Base-by-base conservation (phyloP, 2,329 filamentous ascomycete species). In the Trichoderma sp. region DNA sequence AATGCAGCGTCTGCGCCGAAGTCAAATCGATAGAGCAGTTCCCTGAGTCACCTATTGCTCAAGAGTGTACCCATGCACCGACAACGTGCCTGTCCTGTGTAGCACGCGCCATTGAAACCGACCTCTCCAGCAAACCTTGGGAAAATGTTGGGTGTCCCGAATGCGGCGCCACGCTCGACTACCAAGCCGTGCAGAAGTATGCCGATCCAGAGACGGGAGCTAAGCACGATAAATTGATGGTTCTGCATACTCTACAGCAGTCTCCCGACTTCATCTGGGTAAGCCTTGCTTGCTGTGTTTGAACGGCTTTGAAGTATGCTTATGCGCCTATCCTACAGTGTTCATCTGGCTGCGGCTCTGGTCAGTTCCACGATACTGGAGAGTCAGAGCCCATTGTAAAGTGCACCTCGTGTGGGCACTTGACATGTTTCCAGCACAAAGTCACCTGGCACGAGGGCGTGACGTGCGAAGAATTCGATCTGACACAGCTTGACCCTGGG, bases 381-480 rank as follows among this genome's bases (percentile, higher is more conserved):
- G 19, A 10, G 7, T 28, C 41, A 15, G 24, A 63, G 26, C 60
- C 50, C 17, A 63, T 63, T 4, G 51, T 63, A 7, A 63, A 21
- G 26, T 63, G 60, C 51, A 56, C 7, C 50, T 63, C 41, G 4
- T 63, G 60, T 21, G 41, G 47, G 34, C 24, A 56, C 28, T 26
- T 63, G 50, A 47, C 60, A 9, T 63, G 60, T 39, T 63, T 56
- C 12, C 43, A 47, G 3, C 60, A 63, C 14, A 56, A 54, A 14
- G 51, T 48, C 7, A n/a, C 60, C 7, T 63, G 60, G 60, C 60
- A 63, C 6, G 39, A 12, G 28, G 50, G 60, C 7, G 12, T 63
- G 19, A 63, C 60, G 19, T 63, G 60, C 41, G 60, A 63, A 43
- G n/a, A 63, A 7, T 48, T 39, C 15, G 60, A 63, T n/a, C 39